phyloP scores from a whole-genome alignment of 164 flowering plant species.

The Stephania japonica region DNA sequence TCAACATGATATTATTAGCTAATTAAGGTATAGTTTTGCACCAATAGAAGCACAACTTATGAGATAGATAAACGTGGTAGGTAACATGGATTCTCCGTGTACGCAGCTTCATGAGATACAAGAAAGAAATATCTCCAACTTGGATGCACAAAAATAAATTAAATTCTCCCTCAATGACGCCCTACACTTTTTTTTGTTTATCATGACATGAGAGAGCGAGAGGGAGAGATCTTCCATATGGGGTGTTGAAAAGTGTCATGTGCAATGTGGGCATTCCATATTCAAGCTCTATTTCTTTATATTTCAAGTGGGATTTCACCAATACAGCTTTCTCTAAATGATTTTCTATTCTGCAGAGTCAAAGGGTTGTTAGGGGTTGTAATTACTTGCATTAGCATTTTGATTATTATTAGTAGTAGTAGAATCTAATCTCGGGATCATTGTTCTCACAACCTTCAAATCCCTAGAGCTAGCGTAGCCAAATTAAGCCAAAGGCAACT shows the following conservation, averaged over 20 bases:
- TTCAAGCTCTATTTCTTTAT: constrained; percentile 8
- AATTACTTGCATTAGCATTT: background rate
- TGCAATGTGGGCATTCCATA: constrained; percentile 31
- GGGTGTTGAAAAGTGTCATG: constrained; percentile 36
- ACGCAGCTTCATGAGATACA: background rate
- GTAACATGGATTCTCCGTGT: too few relatives aligned
- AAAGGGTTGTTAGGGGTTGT: background rate
- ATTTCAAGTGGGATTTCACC: constrained; percentile 19
- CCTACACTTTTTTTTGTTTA: background rate
- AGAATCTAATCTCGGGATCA: background rate
- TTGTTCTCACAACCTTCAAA: background rate
- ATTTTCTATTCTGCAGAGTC: constrained; percentile 3
- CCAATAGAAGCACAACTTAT: too few relatives aligned
- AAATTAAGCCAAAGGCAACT: background rate
- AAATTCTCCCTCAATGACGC: constrained; percentile 1
- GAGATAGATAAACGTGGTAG: too few relatives aligned
- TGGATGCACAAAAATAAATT: background rate
- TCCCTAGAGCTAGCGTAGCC: background rate
- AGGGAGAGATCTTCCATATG: constrained; percentile 30
- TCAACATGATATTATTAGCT: background rate
- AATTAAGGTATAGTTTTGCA: too few relatives aligned
- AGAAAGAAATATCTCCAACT: background rate
- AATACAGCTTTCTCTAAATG: constrained; percentile 5
- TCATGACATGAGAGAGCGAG: background rate
- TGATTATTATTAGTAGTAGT: background rate